Base-by-base conservation (phyloP, 2,329 filamentous ascomycete genomes). In the Colletotrichum sp. region DNA sequence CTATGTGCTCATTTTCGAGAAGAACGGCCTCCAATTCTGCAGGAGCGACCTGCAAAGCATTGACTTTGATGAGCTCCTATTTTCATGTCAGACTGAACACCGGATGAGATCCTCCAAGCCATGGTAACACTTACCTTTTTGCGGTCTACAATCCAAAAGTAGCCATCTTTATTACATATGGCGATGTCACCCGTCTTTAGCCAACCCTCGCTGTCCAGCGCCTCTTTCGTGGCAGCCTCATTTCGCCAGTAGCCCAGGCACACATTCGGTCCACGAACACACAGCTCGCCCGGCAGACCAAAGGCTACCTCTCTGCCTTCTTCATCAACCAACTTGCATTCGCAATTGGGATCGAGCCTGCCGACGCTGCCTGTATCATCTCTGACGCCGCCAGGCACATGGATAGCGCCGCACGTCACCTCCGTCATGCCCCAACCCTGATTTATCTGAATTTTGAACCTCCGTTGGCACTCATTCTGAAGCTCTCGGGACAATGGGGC, bases 361-460 rank as follows among this genome's bases (percentile, higher is more conserved):
- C 91, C 91, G 0, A 92, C 90, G 60, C 85, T 86, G 5, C 88
- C 88, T 15, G 85, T 86, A 49, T 85, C 81, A 70, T 86, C 84
- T 5, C 77, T 77, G n/a, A 84, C 73, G 4, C 85, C 83, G 4
- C 82, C 83, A 2, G 87, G 85, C 9, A 89, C 83, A 60, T 86
- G 86, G 18, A 88, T 82, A 1, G 84, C 87, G 8, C 83, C 85
- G 68, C 84, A 86, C 4, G 84, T 85, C 18, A 85, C 83, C 81
- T 93, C 91, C 0, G 91, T 92, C 91, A 93, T 92, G 6, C 91
- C 91, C 88, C 90, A 92, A 2, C 89, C 91, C 78, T 91, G 90
- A 80, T 83, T 83, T 32, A 89, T 83, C 57, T 84, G 82, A 26
- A 87, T 77, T 6, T 81, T 78, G 70, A 87, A 86, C 4, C 83